Percentiles rank a stretch among this genome's conserved stretches.
phyloP scores from a whole-genome alignment of 2,329 filamentous ascomycete species.

The Trichoderma sp. region DNA sequence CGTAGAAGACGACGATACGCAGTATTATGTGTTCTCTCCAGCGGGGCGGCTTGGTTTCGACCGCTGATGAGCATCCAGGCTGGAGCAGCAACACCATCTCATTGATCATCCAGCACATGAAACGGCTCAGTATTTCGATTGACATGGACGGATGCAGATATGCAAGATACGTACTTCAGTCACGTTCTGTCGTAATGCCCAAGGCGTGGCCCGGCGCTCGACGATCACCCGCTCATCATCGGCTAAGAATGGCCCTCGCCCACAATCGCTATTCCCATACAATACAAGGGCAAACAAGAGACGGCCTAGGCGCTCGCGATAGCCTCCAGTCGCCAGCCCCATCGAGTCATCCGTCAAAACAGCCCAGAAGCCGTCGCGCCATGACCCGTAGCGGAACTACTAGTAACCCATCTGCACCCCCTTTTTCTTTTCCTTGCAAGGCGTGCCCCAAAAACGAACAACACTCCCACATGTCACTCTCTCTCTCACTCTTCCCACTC shows the following conservation, averaged over 20 bases:
- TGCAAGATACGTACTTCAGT: not conserved
- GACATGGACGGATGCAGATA: not conserved
- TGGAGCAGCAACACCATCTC: too few species aligned
- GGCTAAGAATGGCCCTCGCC: slow-evolving; percentile 22
- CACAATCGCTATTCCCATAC: not conserved
- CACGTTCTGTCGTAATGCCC: not conserved
- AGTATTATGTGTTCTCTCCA: too few species aligned
- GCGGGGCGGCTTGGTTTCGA: too few species aligned
- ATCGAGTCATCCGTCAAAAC: not conserved
- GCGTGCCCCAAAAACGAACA: not conserved
- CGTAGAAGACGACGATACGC: too few species aligned
- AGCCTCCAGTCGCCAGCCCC: not conserved
- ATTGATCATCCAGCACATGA: too few species aligned
- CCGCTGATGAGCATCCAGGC: too few species aligned
- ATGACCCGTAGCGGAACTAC: slow-evolving; percentile 9
- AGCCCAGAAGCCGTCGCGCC: slow-evolving; percentile 1
- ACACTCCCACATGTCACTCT: not conserved
- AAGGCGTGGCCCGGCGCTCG: slow-evolving; percentile 1
- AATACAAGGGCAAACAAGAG: too few species aligned
- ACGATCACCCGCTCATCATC: slow-evolving; percentile 27
- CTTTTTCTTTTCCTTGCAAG: slow-evolving; percentile 3
- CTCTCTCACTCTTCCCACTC: too few species aligned
- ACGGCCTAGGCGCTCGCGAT: slow-evolving; percentile 4
- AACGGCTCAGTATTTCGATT: too few species aligned
- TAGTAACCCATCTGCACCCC: not conserved